These are phyloP conservation scores for Fusarium acutatum DNA, from an alignment of 2,329 filamentous ascomycete species.

Conservation along the genomic window DNA sequence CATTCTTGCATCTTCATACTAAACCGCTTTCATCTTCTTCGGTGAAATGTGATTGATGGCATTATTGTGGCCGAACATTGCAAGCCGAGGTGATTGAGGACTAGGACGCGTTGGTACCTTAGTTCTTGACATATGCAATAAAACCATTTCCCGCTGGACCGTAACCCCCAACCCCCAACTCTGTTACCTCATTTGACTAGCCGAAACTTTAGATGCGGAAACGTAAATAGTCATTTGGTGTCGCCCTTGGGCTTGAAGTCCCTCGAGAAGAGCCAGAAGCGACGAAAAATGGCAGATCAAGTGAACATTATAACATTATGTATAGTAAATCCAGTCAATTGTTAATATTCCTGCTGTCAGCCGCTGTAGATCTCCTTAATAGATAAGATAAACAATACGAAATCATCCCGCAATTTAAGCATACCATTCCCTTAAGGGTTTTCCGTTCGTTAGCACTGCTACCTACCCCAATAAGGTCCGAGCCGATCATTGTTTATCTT, in stretches of 20 bases:
- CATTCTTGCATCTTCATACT: neutral
- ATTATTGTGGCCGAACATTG: accelerated
- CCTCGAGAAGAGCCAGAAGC: accelerated
- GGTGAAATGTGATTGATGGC: neutral
- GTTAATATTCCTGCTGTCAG: accelerated
- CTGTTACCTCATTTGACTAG: neutral
- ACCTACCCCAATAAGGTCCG: neutral
- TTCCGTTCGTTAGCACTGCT: neutral
- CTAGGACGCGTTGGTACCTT: neutral
- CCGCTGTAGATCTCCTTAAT: accelerated
- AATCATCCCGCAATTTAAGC: neutral
- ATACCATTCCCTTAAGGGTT: neutral
- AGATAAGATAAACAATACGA: neutral
- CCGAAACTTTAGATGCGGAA: neutral
- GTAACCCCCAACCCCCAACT: neutral
- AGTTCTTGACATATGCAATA: neutral
- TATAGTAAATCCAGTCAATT: no score
- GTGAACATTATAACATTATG: no score
- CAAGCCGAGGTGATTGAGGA: neutral
- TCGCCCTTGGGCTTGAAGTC: accelerated
- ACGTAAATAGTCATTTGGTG: accelerated
- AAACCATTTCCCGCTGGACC: neutral
- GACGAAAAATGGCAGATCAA: accelerated
- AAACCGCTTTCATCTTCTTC: neutral
- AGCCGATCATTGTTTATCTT: constrained; percentile 6